Conservation (phyloP, 768 basidiomycete genomes). For the Coprinopsis strossmayeri region DNA sequence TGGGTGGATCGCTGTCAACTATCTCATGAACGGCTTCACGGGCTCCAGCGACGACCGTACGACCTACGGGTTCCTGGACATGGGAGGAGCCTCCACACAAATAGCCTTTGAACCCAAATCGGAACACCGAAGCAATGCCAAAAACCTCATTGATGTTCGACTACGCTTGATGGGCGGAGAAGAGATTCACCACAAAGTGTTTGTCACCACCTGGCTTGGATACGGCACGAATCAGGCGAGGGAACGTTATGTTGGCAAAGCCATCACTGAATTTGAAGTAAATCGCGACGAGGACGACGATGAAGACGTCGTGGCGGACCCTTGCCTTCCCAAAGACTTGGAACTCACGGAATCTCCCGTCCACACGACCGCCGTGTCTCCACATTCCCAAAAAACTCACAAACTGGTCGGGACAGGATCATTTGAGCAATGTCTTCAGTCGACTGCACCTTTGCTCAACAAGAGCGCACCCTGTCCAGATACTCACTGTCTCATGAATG, state of each 20-base stretch:
- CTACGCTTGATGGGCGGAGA: slow-evolving; percentile 77
- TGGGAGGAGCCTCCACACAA: slow-evolving; percentile 99
- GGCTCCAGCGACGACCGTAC: slow-evolving; percentile 51
- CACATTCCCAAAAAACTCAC: slow-evolving; percentile 47
- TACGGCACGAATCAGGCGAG: slow-evolving; percentile 98
- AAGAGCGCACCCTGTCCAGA: slow-evolving; percentile 79
- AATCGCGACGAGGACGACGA: slow-evolving; percentile 21
- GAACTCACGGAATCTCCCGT: slow-evolving; percentile 51
- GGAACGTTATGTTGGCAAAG: slow-evolving; percentile 79
- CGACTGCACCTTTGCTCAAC: slow-evolving; percentile 75
- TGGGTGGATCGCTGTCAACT: slow-evolving; percentile 99
- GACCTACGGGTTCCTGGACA: slow-evolving; percentile 97
- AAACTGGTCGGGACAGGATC: slow-evolving; percentile 82
- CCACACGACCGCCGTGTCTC: slow-evolving; percentile 29
- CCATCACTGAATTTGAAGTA: slow-evolving; percentile 51
- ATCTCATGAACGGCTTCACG: slow-evolving; percentile 94
- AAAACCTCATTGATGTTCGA: slow-evolving; percentile 73
- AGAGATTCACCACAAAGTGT: slow-evolving; percentile 87
- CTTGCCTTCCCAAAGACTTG: slow-evolving; percentile 83
- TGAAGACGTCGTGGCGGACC: slow-evolving; percentile 57
- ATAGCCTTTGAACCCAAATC: slow-evolving; percentile 91
- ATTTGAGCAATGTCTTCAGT: slow-evolving; percentile 74
- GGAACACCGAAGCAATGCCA: slow-evolving; percentile 46
- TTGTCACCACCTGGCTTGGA: slow-evolving; percentile 97
- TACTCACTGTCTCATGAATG: slow-evolving; percentile 87